Evolutionary conservation across 176 grass and related monocot genomes (phyloP).

Genomic region (Coix lacrymajobi): DNA sequence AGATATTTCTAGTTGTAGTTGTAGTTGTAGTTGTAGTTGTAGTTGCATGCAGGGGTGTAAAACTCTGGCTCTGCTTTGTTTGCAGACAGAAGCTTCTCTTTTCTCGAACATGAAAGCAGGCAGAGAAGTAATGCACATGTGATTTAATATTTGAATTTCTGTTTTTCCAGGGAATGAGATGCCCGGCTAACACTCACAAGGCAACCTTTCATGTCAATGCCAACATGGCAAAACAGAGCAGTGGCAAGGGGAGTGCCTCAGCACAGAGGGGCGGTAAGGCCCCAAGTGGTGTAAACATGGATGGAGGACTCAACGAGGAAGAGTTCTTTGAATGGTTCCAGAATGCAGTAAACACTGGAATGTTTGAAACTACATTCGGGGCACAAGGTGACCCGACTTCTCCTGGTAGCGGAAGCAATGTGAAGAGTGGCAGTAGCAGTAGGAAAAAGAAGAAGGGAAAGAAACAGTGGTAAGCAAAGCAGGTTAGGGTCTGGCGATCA

Average conservation of each 20-base stretch:
- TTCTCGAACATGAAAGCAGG: not conserved
- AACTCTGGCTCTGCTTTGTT: not conserved
- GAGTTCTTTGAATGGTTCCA: slow-evolving; percentile 97
- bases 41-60: not conserved
- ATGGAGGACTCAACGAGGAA: slow-evolving; percentile 63
- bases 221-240: slow-evolving; percentile 64
- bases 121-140: not conserved
- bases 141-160: not conserved
- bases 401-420: slow-evolving; percentile 37
- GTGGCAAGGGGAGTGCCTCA: slow-evolving; percentile 54
- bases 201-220: slow-evolving; percentile 92
- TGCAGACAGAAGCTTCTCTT: not conserved
- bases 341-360: slow-evolving; percentile 75
- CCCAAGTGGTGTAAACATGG: slow-evolving; percentile 38
- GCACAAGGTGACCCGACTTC: slow-evolving; percentile 38
- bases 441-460: slow-evolving; percentile 82
- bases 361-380: slow-evolving; percentile 51
- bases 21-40: not conserved
- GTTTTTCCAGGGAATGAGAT: slow-evolving; percentile 82
- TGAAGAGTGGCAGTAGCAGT: slow-evolving; percentile 33
- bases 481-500: not conserved
- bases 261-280: slow-evolving; percentile 34
- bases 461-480: slow-evolving; percentile 66
- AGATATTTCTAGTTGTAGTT: not conserved
- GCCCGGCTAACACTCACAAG: slow-evolving; percentile 81